Evolutionary conservation across 352 stramenopile genomes (phyloP).

Genomic region (Globisporangium mamillatum): DNA sequence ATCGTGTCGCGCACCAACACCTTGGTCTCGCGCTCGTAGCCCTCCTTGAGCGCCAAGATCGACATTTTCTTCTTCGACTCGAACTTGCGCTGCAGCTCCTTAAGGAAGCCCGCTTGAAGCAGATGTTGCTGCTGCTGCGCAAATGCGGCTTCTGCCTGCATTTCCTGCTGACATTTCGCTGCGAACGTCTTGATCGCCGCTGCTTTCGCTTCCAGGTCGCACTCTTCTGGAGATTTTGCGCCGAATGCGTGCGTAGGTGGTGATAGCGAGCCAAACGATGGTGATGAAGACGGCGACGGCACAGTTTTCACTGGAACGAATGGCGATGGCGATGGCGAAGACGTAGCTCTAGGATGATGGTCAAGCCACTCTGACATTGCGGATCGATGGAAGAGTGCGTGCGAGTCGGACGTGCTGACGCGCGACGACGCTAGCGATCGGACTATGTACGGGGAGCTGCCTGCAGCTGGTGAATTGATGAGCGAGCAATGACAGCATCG

Average conservation of each 20-base stretch:
- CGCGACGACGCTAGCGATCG: background rate
- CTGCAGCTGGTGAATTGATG: background rate
- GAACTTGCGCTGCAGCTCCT: conserved; percentile 61
- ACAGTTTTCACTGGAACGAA: conserved; percentile 9
- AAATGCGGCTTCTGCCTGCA: conserved; percentile 26
- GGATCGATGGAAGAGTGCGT: background rate
- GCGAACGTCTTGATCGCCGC: conserved; percentile 33
- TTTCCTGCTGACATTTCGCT: conserved; percentile 32
- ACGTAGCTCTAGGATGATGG: background rate
- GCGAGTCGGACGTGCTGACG: background rate
- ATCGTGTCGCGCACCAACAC: conserved; percentile 35
- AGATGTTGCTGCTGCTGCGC: conserved; percentile 34
- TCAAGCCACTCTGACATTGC: background rate
- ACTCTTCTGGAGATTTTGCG: conserved; percentile 19
- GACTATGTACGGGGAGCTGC: background rate
- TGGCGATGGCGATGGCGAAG: background rate
- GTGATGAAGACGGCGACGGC: background rate
- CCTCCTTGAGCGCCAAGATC: conserved; percentile 42
- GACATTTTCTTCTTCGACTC: conserved; percentile 60
- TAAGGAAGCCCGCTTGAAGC: conserved; percentile 34
- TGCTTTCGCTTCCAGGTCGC: conserved; percentile 30
- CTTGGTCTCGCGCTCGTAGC: conserved; percentile 55
- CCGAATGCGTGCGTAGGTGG: conserved; percentile 9
- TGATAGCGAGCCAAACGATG: background rate
- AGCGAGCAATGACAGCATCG: background rate